Base-by-base conservation (phyloP, 2,329 filamentous ascomycete species). In the Zelopaecilomyces penicillatus region DNA sequence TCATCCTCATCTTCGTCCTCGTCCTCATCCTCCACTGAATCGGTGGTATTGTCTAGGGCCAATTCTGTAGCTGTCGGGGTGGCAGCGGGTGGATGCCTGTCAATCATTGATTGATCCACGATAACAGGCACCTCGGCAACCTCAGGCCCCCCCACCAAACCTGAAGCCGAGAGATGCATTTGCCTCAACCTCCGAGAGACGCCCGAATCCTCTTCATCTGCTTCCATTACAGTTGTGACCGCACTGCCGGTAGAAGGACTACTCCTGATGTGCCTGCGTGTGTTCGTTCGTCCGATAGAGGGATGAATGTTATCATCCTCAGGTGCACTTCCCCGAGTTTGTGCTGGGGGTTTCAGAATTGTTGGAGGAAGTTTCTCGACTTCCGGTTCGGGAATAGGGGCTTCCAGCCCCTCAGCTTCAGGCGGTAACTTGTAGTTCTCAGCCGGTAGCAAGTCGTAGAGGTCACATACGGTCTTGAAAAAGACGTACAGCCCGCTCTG, bases 401-500 rank as follows among this genome's bases (percentile, higher is more conserved):
- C 66, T 51, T 91, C 87, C 2, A 88, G 68, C 1, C 90, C 91
- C 64, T 97, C 91, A 4, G 93, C 91, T 64, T 97, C 91, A 3
- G 86, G 80, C 1, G 93, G 91, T 37, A 98, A 81, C 48, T 94
- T 97, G 68, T 97, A 96, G 61, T 94, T 96, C 66, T 97, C 93
- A 41, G 87, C 82, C 1, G 89, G 89, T 30, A 98, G 81, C 48
- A 97, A 74, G 54, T 85, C 83, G 65, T 95, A 96, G 55, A 84
- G 76, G 62, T 98, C 93, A 65, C 91, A 97, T 26, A 97, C 90
- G 0, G 85, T 93, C 74, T 96, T 97, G 75, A 97, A 98, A 58
- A 98, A 84, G 46, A 95, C 80, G 62, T 98, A 98, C 8, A 98
- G 70, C 1, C 93, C 93, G n/a, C 87, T 88, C 61, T 89, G 81